Evolutionary conservation across 441 rosid genomes (phyloP).

Genomic region (Theobroma grandiflorum): DNA sequence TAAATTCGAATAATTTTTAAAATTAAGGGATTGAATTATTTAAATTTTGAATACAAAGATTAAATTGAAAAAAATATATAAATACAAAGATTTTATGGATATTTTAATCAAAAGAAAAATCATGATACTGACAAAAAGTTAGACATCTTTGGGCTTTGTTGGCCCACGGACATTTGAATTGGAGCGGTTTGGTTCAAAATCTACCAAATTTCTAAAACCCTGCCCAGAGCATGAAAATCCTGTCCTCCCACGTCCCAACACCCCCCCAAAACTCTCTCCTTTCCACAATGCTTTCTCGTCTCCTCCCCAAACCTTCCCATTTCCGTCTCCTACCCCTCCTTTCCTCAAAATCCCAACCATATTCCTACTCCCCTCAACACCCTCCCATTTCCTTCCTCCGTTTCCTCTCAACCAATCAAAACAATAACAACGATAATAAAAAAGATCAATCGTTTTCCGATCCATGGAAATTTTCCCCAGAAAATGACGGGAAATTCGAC

Average conservation of each 20-base stretch:
- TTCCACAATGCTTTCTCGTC: constrained; percentile 71
- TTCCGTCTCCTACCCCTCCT: constrained; percentile 53
- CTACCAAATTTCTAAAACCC: not conserved
- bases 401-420: constrained; percentile 54
- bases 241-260: not conserved
- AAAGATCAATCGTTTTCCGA: constrained; percentile 33
- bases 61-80: no score
- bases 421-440: constrained; percentile 33
- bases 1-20: no score
- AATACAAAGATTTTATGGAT: no score
- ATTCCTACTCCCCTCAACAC: constrained; percentile 26
- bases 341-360: constrained; percentile 42
- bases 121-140: no score
- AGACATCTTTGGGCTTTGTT: not conserved
- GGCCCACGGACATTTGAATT: not conserved
- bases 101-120: no score
- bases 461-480: constrained; percentile 59
- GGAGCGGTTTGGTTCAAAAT: constrained; percentile 1
- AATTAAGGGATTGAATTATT: no score
- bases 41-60: no score
- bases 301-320: constrained; percentile 64
- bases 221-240: not conserved
- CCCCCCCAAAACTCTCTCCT: not conserved
- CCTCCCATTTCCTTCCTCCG: constrained; percentile 46
- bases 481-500: constrained; percentile 45